A percentile compares a stretch with the other conserved stretches of the same genome.
phyloP scores from a whole-genome alignment of 345 rosid species.

The Isatis tinctoria region DNA sequence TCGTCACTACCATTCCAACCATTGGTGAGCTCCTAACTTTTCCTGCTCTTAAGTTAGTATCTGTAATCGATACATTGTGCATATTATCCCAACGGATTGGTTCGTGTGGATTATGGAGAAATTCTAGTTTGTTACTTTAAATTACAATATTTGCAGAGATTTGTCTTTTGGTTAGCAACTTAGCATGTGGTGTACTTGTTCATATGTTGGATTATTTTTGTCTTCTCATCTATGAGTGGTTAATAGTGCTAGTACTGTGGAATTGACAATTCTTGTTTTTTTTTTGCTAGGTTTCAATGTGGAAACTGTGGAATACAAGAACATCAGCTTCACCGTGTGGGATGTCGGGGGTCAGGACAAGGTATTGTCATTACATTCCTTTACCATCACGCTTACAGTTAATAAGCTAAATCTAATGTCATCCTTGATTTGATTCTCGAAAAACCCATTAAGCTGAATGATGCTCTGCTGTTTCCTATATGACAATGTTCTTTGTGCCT shows the following conservation, averaged over 20 bases:
- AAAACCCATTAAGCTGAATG: background rate
- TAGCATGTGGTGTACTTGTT: background rate
- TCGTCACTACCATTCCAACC: slow-evolving; percentile 72
- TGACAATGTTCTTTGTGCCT: background rate
- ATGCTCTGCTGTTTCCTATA: background rate
- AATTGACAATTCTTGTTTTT: background rate
- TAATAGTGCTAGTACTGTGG: background rate
- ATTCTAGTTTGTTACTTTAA: background rate
- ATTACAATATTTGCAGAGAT: background rate
- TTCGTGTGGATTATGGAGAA: background rate
- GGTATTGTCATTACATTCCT: slow-evolving; percentile 31
- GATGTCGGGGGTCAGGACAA: slow-evolving; percentile 83
- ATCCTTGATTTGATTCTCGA: background rate
- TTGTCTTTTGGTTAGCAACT: background rate
- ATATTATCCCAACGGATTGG: background rate
- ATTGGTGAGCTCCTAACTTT: slow-evolving; percentile 41
- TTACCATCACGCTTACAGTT: background rate
- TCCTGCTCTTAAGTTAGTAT: background rate
- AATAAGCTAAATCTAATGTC: background rate
- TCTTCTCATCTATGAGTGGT: background rate
- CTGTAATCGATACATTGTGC: background rate
- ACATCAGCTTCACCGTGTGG: slow-evolving; percentile 78
- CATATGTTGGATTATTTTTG: background rate
- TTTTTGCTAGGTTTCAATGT: slow-evolving; percentile 55
- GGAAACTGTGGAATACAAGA: slow-evolving; percentile 77